These are phyloP conservation scores for Cephalotrichum gorgonifer DNA, from an alignment of 2,329 filamentous ascomycete genomes.

Conservation along the genomic window DNA sequence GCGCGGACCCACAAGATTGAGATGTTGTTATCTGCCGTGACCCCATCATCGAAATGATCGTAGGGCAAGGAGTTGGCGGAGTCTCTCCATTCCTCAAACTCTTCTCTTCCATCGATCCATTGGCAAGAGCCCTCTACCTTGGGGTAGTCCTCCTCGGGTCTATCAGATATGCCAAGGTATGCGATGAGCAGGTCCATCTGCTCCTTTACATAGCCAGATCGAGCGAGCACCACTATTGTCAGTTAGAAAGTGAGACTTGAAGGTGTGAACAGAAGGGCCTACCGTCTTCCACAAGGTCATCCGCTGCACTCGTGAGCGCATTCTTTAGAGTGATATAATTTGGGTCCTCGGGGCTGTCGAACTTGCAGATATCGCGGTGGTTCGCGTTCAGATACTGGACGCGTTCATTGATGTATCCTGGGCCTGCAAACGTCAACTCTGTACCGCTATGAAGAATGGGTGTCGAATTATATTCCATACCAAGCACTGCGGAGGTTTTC, in stretches of 20 bases:
- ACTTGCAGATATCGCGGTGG: constrained; percentile 20
- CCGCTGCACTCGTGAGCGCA: not conserved
- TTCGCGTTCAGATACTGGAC: constrained; percentile 16
- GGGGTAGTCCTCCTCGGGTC: constrained; percentile 15
- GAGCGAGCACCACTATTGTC: too few species aligned
- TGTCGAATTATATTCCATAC: constrained; percentile 7
- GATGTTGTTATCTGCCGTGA: not conserved
- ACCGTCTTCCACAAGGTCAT: not conserved
- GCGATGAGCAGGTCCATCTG: not conserved
- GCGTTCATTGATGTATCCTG: constrained; percentile 14
- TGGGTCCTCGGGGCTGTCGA: constrained; percentile 14
- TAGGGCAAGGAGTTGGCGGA: not conserved
- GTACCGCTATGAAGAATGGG: too few species aligned
- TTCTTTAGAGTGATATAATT: constrained; percentile 15
- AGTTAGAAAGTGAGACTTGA: too few species aligned
- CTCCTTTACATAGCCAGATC: not conserved
- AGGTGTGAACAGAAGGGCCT: not conserved
- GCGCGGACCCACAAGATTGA: not conserved
- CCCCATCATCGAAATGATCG: constrained; percentile 4
- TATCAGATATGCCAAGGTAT: constrained; percentile 7
- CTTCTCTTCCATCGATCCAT: constrained; percentile 17
- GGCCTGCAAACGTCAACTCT: constrained; percentile 1
- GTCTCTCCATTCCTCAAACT: constrained; percentile 16
- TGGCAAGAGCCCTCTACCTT: constrained; percentile 17
- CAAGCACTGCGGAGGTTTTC: constrained; percentile 19